phyloP scores from a whole-genome alignment of 768 basidiomycete species.

The Chalciporus chontae region DNA sequence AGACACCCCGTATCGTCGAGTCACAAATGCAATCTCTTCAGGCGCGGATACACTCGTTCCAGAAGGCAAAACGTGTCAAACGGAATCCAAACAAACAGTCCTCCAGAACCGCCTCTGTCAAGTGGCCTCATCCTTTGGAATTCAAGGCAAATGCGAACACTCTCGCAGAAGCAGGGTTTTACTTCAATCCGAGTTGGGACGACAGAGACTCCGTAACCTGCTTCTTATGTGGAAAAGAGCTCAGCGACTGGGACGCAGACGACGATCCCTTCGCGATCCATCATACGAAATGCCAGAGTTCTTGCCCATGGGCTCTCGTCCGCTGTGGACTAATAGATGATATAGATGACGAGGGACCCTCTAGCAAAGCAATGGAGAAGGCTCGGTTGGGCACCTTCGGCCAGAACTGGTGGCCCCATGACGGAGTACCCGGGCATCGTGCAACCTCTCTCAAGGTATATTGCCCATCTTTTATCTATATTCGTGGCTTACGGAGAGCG shows the following conservation, averaged over 20 bases:
- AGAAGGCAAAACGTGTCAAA: conserved; percentile 57
- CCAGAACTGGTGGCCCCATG: conserved; percentile 77
- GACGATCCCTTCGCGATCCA: conserved; percentile 91
- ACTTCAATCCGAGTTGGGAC: conserved; percentile 64
- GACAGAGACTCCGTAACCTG: conserved; percentile 78
- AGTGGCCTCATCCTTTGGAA: conserved; percentile 73
- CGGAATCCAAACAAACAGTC: conserved; percentile 45
- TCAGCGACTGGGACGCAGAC: conserved; percentile 79
- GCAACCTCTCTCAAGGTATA: conserved; percentile 70
- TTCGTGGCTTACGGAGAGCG: not conserved
- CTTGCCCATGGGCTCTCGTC: conserved; percentile 81
- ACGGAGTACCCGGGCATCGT: conserved; percentile 54
- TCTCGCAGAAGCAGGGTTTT: conserved; percentile 90
- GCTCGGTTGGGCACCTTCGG: conserved; percentile 69
- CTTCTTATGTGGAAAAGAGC: conserved; percentile 77
- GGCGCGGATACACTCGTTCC: conserved; percentile 65
- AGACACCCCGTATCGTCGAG: not conserved
- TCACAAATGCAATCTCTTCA: conserved; percentile 50
- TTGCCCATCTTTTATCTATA: not conserved
- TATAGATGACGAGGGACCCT: conserved; percentile 56
- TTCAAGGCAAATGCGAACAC: conserved; percentile 69
- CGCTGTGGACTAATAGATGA: conserved; percentile 68
- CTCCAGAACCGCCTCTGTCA: conserved; percentile 43
- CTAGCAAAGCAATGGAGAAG: conserved; percentile 64
- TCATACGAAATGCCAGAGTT: conserved; percentile 56